Conservation (phyloP, 2,329 filamentous ascomycete species). For the Alternaria solani region DNA sequence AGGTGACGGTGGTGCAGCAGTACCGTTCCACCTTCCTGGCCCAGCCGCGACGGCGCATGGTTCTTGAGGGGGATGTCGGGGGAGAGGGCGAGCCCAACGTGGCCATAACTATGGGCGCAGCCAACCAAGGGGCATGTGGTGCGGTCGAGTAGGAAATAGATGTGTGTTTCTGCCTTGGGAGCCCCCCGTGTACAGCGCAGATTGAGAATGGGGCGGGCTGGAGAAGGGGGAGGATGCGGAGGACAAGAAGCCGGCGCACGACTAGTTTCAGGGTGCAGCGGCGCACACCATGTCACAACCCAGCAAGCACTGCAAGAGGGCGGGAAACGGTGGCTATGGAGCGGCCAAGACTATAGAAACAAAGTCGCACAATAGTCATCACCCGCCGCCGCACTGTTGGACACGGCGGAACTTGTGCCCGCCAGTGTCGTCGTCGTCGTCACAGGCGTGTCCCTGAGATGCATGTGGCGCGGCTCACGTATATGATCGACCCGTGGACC, state of each 20-base stretch:
- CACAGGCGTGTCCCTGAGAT: slow-evolving; percentile 2
- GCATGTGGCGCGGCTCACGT: background rate
- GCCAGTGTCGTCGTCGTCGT: background rate
- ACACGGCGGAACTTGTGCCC: background rate
- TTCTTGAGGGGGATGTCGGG: slow-evolving; percentile 49
- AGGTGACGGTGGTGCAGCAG: slow-evolving; percentile 80
- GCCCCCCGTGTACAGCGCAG: slow-evolving; percentile 16
- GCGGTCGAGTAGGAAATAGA: slow-evolving; percentile 17
- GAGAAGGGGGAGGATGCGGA: slow-evolving; percentile 18
- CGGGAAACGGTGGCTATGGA: background rate
- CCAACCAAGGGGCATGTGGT: slow-evolving; percentile 37
- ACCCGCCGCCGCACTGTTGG: background rate
- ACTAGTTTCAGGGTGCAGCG: slow-evolving; percentile 39
- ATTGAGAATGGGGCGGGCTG: slow-evolving; percentile 10
- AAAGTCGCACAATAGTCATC: background rate
- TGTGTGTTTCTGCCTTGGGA: slow-evolving; percentile 8
- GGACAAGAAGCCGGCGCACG: slow-evolving; percentile 21
- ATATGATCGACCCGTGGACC: background rate
- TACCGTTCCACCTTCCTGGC: slow-evolving; percentile 79
- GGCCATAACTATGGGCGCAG: slow-evolving; percentile 44
- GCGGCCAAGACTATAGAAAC: background rate
- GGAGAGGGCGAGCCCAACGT: slow-evolving; percentile 51
- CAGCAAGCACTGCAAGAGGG: background rate
- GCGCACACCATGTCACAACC: slow-evolving; percentile 26
- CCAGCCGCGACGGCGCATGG: slow-evolving; percentile 58